A percentile compares a stretch with the other conserved stretches of the same genome.
Conservation (phyloP, 2,329 filamentous ascomycete genomes). For the Ophiocordyceps australis region DNA sequence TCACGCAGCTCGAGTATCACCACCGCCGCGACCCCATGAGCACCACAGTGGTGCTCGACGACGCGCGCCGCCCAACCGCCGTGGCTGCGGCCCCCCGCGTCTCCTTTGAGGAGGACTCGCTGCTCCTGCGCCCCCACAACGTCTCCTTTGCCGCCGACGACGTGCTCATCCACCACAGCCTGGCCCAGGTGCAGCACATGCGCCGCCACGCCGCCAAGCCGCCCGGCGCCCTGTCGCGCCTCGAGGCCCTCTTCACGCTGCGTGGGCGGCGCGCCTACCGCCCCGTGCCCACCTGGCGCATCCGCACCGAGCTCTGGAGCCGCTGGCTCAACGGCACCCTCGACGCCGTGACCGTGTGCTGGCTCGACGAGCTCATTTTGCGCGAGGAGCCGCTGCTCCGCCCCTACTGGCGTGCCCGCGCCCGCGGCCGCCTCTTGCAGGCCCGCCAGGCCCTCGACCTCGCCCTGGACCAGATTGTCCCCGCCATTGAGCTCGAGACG, state of each 20-base stretch:
- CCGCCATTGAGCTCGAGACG: conserved; percentile 17
- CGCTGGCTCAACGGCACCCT: conserved; percentile 26
- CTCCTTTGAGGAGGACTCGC: conserved; percentile 9
- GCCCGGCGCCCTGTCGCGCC: conserved; percentile 6
- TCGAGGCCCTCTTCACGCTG: conserved; percentile 9
- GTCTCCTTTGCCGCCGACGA: conserved; percentile 15
- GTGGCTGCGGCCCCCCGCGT: conserved; percentile 8
- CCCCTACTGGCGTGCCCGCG: conserved; percentile 24
- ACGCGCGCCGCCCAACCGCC: conserved; percentile 5
- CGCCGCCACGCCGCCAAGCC: conserved; percentile 5
- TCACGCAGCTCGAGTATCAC: conserved; percentile 14
- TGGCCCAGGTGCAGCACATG: conserved; percentile 9
- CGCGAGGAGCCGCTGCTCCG: conserved; percentile 23
- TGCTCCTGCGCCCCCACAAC: conserved; percentile 11
- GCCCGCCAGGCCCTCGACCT: conserved; percentile 23
- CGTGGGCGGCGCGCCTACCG: conserved; percentile 10
- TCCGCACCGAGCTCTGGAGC: conserved; percentile 30
- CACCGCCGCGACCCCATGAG: conserved; percentile 18
- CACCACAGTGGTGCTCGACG: conserved; percentile 11
- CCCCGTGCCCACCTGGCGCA: conserved; percentile 23
- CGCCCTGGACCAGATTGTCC: conserved; percentile 15
- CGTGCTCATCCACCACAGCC: conserved; percentile 14
- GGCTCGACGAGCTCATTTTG: conserved; percentile 29
- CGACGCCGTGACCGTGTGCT: conserved; percentile 28
- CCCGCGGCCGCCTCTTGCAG: conserved; percentile 19